Conservation (phyloP, 805 yeast genomes). For the Ogataea kodamae region DNA sequence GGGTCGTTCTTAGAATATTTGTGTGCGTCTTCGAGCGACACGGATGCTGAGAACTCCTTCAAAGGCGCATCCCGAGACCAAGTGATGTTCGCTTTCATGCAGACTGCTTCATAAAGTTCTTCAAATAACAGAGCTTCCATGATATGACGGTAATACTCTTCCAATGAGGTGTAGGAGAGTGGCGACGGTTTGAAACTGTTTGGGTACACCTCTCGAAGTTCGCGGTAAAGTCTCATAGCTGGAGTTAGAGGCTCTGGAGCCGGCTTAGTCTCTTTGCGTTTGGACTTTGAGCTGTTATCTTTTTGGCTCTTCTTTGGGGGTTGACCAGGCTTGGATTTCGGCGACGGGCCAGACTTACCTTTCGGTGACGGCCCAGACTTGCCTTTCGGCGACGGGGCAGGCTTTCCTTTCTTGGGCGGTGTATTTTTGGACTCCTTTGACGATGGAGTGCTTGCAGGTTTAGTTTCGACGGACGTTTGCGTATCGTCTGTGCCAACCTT, state of each 20-base stretch:
- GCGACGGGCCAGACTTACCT: neutral
- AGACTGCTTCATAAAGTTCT: constrained; percentile 47
- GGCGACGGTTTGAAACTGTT: constrained; percentile 21
- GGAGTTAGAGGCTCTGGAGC: neutral
- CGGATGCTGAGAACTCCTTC: constrained; percentile 39
- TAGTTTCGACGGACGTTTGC: too few relatives aligned
- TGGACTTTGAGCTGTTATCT: too few relatives aligned
- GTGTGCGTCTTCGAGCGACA: constrained; percentile 46
- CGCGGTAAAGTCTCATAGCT: too few relatives aligned
- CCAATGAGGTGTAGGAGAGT: constrained; percentile 42
- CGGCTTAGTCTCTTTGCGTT: too few relatives aligned
- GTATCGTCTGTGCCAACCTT: too few relatives aligned
- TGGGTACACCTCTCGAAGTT: neutral
- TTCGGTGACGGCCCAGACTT: neutral
- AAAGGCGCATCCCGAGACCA: constrained; percentile 37
- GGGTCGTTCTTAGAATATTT: constrained; percentile 48
- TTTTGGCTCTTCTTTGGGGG: neutral
- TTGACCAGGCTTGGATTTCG: neutral
- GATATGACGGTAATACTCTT: constrained; percentile 54
- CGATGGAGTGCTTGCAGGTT: too few relatives aligned
- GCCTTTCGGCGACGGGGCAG: neutral
- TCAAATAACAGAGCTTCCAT: constrained; percentile 62
- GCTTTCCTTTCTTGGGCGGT: neutral
- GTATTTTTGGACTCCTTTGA: neutral
- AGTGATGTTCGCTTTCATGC: constrained; percentile 43